Base-by-base conservation (phyloP, 306 rosid genomes). In the Echinosophora koreensis region DNA sequence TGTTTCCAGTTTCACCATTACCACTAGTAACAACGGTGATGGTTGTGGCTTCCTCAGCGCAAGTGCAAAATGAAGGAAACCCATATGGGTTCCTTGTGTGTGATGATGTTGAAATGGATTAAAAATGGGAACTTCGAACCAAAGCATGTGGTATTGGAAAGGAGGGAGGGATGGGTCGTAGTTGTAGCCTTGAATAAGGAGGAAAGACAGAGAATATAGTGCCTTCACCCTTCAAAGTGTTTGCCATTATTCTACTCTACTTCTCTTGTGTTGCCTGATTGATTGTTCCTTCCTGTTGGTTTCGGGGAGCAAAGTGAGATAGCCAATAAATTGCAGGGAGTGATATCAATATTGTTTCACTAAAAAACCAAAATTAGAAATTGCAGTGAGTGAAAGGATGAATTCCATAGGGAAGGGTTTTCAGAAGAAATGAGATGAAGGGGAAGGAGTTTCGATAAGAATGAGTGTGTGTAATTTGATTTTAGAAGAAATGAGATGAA, bases 41-140 rank as follows among this genome's bases (percentile, higher is more conserved):
- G 10, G 77, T 13, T 52, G 80, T 44, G 50, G 44, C 6, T 39
- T 6, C 8, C 32, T 30, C 6, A 44, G 0, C 18, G 11, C 77
- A 38, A n/a, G 85, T 60, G 83, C 89, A 73, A 56, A 80, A 77
- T 3, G 83, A 68, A 59, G 87, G 55, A 30, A n/a, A 80, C 73
- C 79, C 63, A 61, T 62, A 49, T 47, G 28, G 42, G n/a, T 6
- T 59, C 66, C 35, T 61, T 6, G 35, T 13, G 51, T 47, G 27
- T 32, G 77, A 22, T 6, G 55, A 7, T 0, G 82, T 55, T 8
- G 82, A 74, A 55, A 79, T 51, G 46, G 73, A 74, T 77, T 77
- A 75, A 70, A 78, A 66, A 49, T 4, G 77, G 74, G 55, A 59
- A 51, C 63, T 82, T 66, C 39, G 77, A 49, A 39, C 16, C n/a